Base-by-base conservation (phyloP, 1,284 basidiomycete species). In the Ustilago xerochloae region DNA sequence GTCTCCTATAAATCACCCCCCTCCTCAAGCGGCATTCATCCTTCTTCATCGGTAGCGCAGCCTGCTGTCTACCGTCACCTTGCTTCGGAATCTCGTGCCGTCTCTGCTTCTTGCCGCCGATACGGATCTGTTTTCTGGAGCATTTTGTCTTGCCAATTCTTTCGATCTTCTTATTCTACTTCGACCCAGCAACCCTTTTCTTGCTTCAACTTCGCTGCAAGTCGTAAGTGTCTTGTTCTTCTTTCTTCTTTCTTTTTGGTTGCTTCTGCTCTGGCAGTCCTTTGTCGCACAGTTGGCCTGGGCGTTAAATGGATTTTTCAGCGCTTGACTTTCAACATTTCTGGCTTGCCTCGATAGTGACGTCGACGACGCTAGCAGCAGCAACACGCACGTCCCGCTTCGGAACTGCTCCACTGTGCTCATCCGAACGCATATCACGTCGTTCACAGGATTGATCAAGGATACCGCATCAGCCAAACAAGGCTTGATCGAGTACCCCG, bases 341-440 rank as follows among this genome's bases (percentile, higher is more conserved):
- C 46, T 39, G 59, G 33, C 32, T 55, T 51, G 54, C 38, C 57
- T 67, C 43, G 56, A 61, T 58, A 68, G 60, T 63, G 26, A 63
- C 65, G 60, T 68, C 47, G 56, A 68, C 65, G 65, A 68, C 65
- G 60, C 65, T 58, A 68, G 60, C 65, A 63, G 55, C 59, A 47
- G 65, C 56, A 33, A 47, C 43, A 50, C 57, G 52, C 39, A 46
- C 24, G 18, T 4, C 26, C 13, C 39, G 20, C 33, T 7, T 20
- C 46, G 35, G 39, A 41, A 33, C 35, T 10, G 56, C 48, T 2
- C 39, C 32, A 13, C 29, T 47, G 20, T 4, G 28, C 28, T 16
- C 29, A 26, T 4, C 32, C 38, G 30, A 49, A 15, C 32, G 22
- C 22, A 7, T 16, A 5, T 24, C 3, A 13, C 22, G 12, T 13